phyloP scores from a whole-genome alignment of 1,284 basidiomycete species.

The Cryptococcus maquisensis region DNA sequence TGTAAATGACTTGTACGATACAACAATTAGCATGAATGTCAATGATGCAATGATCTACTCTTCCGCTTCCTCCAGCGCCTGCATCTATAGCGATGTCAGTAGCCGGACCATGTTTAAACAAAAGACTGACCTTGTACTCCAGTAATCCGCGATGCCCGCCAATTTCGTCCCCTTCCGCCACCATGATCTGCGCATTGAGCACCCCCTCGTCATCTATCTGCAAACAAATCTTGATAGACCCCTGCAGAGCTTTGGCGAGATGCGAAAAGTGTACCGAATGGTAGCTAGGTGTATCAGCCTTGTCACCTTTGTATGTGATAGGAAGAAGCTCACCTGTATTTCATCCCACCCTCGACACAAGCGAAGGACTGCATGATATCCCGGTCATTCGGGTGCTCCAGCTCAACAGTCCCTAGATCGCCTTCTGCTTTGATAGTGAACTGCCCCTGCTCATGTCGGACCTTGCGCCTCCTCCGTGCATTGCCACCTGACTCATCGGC shows the following conservation, averaged over 20 bases:
- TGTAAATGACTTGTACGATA: too few relatives aligned
- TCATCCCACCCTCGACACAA: constrained; percentile 59
- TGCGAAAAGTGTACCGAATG: constrained; percentile 67
- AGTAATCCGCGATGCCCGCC: constrained; percentile 61
- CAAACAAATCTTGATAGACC: constrained; percentile 76
- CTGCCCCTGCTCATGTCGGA: constrained; percentile 52
- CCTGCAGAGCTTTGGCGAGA: constrained; percentile 67
- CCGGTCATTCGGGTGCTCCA: constrained; percentile 87
- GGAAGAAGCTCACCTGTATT: constrained; percentile 60
- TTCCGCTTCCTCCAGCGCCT: constrained; percentile 37
- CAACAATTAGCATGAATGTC: too few relatives aligned
- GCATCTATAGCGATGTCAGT: constrained; percentile 27
- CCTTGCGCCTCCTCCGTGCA: constrained; percentile 1
- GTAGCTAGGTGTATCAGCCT: constrained; percentile 56
- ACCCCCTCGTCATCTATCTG: constrained; percentile 75
- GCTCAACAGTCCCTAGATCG: constrained; percentile 78
- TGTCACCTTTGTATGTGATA: neutral
- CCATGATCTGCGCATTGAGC: constrained; percentile 78
- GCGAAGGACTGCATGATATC: constrained; percentile 86
- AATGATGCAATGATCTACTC: neutral
- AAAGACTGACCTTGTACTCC: constrained; percentile 67
- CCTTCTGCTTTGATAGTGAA: constrained; percentile 73
- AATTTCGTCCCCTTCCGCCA: constrained; percentile 54
- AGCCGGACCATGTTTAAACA: neutral
- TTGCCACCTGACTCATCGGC: constrained; percentile 1